Evolutionary conservation across 805 yeast genomes (phyloP).

Genomic region (Metschnikowia baotianmanensis): DNA sequence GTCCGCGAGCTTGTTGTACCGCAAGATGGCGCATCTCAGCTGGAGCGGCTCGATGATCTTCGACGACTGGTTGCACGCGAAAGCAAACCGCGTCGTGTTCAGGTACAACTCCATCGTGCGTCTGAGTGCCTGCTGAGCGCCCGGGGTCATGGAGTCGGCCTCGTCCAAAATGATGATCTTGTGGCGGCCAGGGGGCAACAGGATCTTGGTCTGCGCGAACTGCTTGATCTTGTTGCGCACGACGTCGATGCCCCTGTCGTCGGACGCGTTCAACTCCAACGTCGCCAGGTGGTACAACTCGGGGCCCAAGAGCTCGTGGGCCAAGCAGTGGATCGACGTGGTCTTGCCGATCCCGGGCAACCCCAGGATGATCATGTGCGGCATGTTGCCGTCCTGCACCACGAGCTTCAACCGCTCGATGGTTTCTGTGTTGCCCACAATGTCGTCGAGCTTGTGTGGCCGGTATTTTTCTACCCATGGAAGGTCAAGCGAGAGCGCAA

Average conservation of each 20-base stretch:
- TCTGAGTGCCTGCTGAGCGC: conserved; percentile 92
- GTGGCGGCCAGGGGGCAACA: conserved; percentile 83
- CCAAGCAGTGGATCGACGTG: conserved; percentile 87
- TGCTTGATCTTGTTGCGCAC: conserved; percentile 92
- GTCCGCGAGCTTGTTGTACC: conserved; percentile 79
- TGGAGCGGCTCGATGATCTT: conserved; percentile 97
- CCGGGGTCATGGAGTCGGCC: conserved; percentile 96
- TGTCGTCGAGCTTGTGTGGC: conserved; percentile 73
- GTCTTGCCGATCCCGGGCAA: conserved; percentile 98
- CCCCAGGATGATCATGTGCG: conserved; percentile 94
- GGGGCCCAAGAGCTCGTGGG: conserved; percentile 73
- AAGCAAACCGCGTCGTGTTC: conserved; percentile 96
- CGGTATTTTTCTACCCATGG: conserved; percentile 91
- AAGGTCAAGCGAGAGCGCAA: conserved; percentile 28
- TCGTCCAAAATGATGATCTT: conserved; percentile 92
- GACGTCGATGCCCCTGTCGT: conserved; percentile 96
- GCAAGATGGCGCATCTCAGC: conserved; percentile 90
- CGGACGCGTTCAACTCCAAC: conserved; percentile 91
- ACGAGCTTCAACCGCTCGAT: conserved; percentile 78
- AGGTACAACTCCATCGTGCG: conserved; percentile 95
- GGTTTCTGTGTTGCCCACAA: conserved; percentile 93
- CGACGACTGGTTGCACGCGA: conserved; percentile 92
- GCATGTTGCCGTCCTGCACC: conserved; percentile 93
- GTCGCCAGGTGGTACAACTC: conserved; percentile 75
- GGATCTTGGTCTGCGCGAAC: conserved; percentile 92